Percentiles rank a stretch among this genome's conserved stretches.
phyloP scores from a whole-genome alignment of 1,284 basidiomycete species.

The Microbotryum lychnidis-dioicae region DNA sequence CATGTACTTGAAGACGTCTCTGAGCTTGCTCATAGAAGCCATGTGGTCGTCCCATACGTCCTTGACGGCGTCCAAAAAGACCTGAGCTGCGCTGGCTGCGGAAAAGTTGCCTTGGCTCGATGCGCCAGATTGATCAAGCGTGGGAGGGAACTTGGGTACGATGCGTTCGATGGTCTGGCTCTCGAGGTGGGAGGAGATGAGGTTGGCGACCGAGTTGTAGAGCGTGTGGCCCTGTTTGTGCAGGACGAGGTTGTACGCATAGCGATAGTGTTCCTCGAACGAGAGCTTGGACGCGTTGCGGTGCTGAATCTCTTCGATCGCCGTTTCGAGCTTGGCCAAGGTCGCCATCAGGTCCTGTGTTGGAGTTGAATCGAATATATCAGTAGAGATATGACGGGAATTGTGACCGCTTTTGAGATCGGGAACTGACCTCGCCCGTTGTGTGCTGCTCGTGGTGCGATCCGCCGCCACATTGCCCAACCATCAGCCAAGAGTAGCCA shows the following conservation, averaged over 20 bases:
- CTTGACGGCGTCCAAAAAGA: conserved; percentile 17
- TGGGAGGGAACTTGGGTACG: conserved; percentile 65
- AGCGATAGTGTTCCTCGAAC: conserved; percentile 85
- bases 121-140: conserved; percentile 36
- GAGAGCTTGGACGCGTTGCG: conserved; percentile 87
- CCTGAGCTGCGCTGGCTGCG: conserved; percentile 14
- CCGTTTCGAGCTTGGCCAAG: conserved; percentile 65
- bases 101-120: conserved; percentile 16
- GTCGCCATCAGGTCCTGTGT: conserved; percentile 15
- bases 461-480: not conserved
- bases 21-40: conserved; percentile 78
- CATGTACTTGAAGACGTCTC: conserved; percentile 93
- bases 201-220: conserved; percentile 73
- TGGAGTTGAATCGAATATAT: not conserved
- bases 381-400: not conserved
- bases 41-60: conserved; percentile 89
- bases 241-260: conserved; percentile 72
- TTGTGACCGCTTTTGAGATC: not conserved
- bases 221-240: conserved; percentile 66
- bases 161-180: conserved; percentile 67
- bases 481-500: not conserved
- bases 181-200: conserved; percentile 77
- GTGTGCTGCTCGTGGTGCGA: too few species aligned
- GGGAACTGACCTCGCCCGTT: not conserved
- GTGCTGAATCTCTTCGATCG: conserved; percentile 91